Evolutionary conservation across 108 stramenopile genomes (phyloP), one percentile per base, ranked within the genome.

Genomic region (Discostella pseudostelligera): DNA sequence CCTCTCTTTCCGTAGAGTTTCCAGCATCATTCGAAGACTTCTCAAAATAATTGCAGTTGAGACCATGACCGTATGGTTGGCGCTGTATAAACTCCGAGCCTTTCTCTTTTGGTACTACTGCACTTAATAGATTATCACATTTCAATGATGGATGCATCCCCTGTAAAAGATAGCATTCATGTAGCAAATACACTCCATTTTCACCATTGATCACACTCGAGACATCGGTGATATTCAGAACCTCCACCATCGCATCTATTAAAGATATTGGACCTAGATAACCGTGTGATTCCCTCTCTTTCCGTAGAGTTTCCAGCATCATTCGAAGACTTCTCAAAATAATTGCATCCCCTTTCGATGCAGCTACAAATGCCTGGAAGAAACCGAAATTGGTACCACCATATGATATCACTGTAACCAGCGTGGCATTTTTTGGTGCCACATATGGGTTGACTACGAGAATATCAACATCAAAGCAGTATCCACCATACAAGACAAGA

Each of bases 391-490:
- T 20, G 46, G 6, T 47, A 3, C 4, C 9, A 28, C 26, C 50
- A 0, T 16, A 3, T 3, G 50, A 6, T 4, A 32, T 32, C 32
- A 54, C 53, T 11, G 16, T 16, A 19, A 12, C 29, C 49, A 7
- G n/a, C 39, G 46, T 59, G 3, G 49, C 35, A 21, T 26, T 19
- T 4, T 40, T 21, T 0, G 65, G 65, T 20, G 68, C 58, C 1
- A 40, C 37, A 36, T 36, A 69, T 16, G 68, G 68, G 36, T 57
- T 36, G 7, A 69, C 59, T n/a, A 69, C 68, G 40, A 72, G 70
- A 14, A 65, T 13, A 39, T 72, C 70, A 56, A 72, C 64, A 66
- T 72, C 70, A 40, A 65, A 72, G 55, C 65, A 65, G 16, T 72
- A 72, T n/a, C 63, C 70, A 1, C 70, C 70, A 48, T 58, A 25